These are phyloP conservation scores for Aspergillus ochraceoroseus DNA, from an alignment of 2,329 filamentous ascomycete genomes.

Conservation along the genomic window DNA sequence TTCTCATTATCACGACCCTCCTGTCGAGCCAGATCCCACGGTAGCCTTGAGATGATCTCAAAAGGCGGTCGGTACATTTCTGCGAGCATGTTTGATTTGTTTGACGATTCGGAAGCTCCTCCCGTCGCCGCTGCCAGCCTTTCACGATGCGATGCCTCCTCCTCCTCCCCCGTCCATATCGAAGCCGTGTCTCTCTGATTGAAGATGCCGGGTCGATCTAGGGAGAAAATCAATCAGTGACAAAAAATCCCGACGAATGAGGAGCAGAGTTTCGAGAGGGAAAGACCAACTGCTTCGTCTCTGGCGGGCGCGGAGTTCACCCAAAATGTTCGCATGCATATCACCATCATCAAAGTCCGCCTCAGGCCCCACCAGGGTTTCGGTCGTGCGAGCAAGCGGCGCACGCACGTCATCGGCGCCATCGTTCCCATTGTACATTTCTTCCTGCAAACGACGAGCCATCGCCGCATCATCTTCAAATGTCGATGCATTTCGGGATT, in stretches of 20 bases:
- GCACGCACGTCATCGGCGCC: slow-evolving; percentile 67
- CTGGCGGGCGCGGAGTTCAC: slow-evolving; percentile 55
- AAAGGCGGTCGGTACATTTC: slow-evolving; percentile 91
- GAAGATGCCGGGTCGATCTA: slow-evolving; percentile 59
- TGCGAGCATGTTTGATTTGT: slow-evolving; percentile 72
- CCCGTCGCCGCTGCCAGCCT: slow-evolving; percentile 58
- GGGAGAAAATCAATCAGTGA: slow-evolving; percentile 13
- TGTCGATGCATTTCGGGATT: slow-evolving; percentile 45
- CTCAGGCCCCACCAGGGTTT: slow-evolving; percentile 77
- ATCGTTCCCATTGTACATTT: slow-evolving; percentile 64
- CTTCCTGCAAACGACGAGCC: slow-evolving; percentile 84
- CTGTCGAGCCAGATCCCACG: slow-evolving; percentile 80
- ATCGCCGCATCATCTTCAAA: slow-evolving; percentile 90
- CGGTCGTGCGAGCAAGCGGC: slow-evolving; percentile 83
- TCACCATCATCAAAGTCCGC: slow-evolving; percentile 52
- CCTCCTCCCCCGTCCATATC: slow-evolving; percentile 55
- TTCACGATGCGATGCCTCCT: slow-evolving; percentile 47
- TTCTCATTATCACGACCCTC: slow-evolving; percentile 83
- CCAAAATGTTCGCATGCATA: slow-evolving; percentile 58
- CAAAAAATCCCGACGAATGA: background rate
- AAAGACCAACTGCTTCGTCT: slow-evolving; percentile 34
- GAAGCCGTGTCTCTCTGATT: slow-evolving; percentile 58
- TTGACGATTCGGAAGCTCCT: slow-evolving; percentile 59
- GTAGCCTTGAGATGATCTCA: slow-evolving; percentile 72
- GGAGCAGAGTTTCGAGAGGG: no score